Evolutionary conservation across 306 rosid species (phyloP), one percentile per base, ranked within the genome.

Genomic region (Coriaria nepalensis): DNA sequence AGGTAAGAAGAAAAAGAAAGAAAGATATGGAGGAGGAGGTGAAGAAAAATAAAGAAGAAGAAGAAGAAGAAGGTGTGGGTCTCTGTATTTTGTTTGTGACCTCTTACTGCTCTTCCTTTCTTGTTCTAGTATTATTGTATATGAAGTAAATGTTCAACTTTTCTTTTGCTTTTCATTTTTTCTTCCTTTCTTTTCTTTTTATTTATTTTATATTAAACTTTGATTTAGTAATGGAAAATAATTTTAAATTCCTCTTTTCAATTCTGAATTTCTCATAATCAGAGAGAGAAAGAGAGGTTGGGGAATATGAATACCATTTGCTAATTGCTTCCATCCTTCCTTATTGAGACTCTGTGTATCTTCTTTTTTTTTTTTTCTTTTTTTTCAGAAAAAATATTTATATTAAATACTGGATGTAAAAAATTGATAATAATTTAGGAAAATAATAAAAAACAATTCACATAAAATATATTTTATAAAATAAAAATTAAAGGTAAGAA

Each of bases 11-110:
- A 58, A 70, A 75, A 84, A 67, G 69, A 85, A 85, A 69, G 70
- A 78, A 72, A 68, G 73, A 67, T 80, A 78, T 75, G 79, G 64
- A 43, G 60, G 68, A 63, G 84, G 65, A 48, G 37, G 40, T 47
- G 54, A 37, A 44, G 32, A 7, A 11, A 12, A 29, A 44, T 6
- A 44, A 29, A 9, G 2, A 49, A 70, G 51, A 60, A 54, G 57
- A 53, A 61, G 11, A 0, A 10, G 59, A 9, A 9, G 0, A 35
- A 7, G 33, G 7, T 15, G 12, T 14, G 9, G 49, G 13, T 54
- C 46, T 10, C 14, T 59, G 55, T 58, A 38, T 61, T 20, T 64
- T 74, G 65, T 76, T 39, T 76, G 44, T 44, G 61, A 56, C 61
- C 34, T 56, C 61, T 56, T 56, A 50, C 36, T 56, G 44, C 29